These are phyloP conservation scores for Chaetomiaceae sp. DNA, from an alignment of 2,329 filamentous ascomycete genomes.

Conservation along the genomic window DNA sequence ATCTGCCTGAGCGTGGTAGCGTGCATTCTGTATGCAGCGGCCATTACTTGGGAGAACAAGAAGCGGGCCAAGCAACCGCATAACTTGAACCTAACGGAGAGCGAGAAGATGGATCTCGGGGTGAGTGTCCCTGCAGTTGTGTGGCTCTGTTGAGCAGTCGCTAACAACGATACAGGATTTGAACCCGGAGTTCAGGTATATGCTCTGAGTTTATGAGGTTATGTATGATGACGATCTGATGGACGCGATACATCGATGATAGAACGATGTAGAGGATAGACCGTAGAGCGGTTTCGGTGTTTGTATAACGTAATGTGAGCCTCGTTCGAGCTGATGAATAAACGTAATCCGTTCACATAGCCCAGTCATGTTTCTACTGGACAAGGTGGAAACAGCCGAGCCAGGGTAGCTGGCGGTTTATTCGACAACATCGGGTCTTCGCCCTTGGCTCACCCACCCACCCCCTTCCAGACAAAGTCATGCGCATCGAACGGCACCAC, in stretches of 20 bases:
- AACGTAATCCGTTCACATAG: no score
- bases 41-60: conserved; percentile 58
- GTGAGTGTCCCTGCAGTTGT: conserved; percentile 32
- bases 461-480: background rate
- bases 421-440: no score
- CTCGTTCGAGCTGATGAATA: background rate
- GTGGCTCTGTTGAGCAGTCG: background rate
- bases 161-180: conserved; percentile 28
- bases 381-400: no score
- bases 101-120: conserved; percentile 39
- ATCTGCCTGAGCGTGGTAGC: conserved; percentile 61
- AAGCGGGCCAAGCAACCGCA: conserved; percentile 44
- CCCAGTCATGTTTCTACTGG: background rate
- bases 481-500: background rate
- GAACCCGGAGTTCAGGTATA: conserved; percentile 36
- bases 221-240: background rate
- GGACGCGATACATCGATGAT: background rate
- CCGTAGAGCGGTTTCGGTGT: background rate
- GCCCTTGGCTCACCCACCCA: no score
- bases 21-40: conserved; percentile 56
- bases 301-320: no score
- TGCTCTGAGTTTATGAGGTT: conserved; percentile 30
- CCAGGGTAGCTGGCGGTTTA: no score
- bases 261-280: background rate
- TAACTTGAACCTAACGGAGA: conserved; percentile 30